Percentiles rank a stretch among this genome's conserved stretches.
These are phyloP conservation scores for Xerocomus potaroensis DNA, from an alignment of 768 basidiomycete species.

Conservation along the genomic window DNA sequence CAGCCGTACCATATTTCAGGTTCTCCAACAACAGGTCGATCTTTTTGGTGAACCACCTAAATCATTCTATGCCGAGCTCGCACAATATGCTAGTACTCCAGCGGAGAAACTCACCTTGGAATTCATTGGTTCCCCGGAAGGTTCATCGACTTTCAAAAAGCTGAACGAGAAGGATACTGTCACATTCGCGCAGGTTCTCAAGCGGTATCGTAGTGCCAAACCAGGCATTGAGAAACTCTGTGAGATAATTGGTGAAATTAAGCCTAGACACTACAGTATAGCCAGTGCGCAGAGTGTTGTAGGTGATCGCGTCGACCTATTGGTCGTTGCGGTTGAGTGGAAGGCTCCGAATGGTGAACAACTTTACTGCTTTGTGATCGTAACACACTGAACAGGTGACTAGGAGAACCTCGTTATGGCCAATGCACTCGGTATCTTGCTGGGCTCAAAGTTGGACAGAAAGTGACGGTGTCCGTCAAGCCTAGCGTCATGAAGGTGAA, in stretches of 20 bases:
- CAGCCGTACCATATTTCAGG: conserved; percentile 92
- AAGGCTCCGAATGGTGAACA: conserved; percentile 69
- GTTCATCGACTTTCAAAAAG: conserved; percentile 90
- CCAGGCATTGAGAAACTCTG: conserved; percentile 84
- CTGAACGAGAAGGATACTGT: conserved; percentile 92
- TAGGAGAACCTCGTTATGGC: conserved; percentile 77
- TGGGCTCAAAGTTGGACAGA: conserved; percentile 75
- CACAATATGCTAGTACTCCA: conserved; percentile 63
- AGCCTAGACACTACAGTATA: conserved; percentile 97
- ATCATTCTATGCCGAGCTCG: conserved; percentile 88
- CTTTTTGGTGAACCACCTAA: conserved; percentile 95
- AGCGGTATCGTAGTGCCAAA: conserved; percentile 69
- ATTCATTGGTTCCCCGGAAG: conserved; percentile 94
- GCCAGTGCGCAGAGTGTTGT: conserved; percentile 94
- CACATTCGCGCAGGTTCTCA: conserved; percentile 84
- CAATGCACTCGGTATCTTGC: conserved; percentile 97
- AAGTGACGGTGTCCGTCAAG: conserved; percentile 96
- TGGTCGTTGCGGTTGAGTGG: conserved; percentile 98
- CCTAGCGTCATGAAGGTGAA: conserved; percentile 98
- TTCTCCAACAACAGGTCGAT: conserved; percentile 94
- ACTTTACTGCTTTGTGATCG: background rate
- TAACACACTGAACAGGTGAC: conserved; percentile 3
- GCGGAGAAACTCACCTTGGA: conserved; percentile 76
- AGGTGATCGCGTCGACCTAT: conserved; percentile 88
- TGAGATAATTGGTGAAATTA: conserved; percentile 89